Percentiles rank a stretch among this genome's conserved stretches.
Conservation (phyloP, 1,284 basidiomycete species). For the Lentinula novae-zelandiae region DNA sequence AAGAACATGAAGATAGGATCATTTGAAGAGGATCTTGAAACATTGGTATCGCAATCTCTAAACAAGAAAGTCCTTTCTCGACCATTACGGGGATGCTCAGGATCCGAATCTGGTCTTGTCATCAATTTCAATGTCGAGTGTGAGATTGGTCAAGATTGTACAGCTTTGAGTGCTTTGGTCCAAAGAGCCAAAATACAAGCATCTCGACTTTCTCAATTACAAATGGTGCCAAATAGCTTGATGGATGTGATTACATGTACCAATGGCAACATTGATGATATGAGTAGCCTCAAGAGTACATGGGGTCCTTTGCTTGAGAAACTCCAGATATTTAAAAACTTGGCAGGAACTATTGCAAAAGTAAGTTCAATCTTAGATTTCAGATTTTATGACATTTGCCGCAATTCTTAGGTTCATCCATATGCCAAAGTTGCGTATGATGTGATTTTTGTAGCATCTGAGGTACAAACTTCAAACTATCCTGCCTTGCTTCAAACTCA, state of each 20-base stretch:
- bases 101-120: too few relatives aligned
- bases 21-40: too few relatives aligned
- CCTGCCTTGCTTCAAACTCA: neutral
- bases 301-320: neutral
- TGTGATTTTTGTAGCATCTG: neutral
- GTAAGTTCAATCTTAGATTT: neutral
- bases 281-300: neutral
- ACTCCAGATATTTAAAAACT: neutral
- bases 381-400: neutral
- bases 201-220: neutral
- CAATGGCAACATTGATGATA: neutral
- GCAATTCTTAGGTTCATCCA: neutral
- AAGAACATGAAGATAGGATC: too few relatives aligned
- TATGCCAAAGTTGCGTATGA: neutral
- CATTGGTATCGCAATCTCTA: too few relatives aligned
- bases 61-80: too few relatives aligned
- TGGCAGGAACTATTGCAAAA: neutral
- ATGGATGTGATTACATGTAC: neutral
- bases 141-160: neutral
- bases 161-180: neutral
- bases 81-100: too few relatives aligned
- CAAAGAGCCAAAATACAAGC: neutral
- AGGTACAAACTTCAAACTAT: neutral
- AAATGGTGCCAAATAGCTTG: neutral
- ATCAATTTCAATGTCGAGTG: neutral